These are phyloP conservation scores for Calonectria multiphialidica DNA, from an alignment of 2,329 filamentous ascomycete species.

Conservation along the genomic window DNA sequence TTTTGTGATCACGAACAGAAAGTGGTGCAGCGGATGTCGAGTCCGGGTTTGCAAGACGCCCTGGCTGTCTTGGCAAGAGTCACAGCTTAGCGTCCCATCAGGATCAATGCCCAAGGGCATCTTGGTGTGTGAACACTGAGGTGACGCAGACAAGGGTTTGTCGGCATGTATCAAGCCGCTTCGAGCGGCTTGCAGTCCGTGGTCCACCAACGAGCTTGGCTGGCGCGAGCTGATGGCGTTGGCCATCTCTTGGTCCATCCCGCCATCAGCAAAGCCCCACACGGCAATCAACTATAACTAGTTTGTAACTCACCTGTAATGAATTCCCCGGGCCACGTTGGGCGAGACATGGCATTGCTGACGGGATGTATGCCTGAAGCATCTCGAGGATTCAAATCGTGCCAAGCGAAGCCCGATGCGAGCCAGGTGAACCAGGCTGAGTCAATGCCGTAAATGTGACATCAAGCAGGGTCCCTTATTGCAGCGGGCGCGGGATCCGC, in stretches of 20 bases:
- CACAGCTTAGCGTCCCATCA: slow-evolving; percentile 7
- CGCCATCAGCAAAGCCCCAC: slow-evolving; percentile 21
- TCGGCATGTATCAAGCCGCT: slow-evolving; percentile 34
- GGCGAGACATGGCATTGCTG: slow-evolving; percentile 12
- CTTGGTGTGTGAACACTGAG: slow-evolving; percentile 39
- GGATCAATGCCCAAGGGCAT: slow-evolving; percentile 2
- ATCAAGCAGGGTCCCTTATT: background rate
- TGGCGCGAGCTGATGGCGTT: slow-evolving; percentile 30
- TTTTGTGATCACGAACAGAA: background rate
- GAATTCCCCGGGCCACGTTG: background rate
- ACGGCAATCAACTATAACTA: slow-evolving; percentile 27
- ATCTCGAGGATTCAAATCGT: background rate
- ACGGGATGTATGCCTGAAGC: background rate
- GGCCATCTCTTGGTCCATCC: slow-evolving; percentile 27
- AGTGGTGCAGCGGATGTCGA: background rate
- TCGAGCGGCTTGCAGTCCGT: slow-evolving; percentile 39
- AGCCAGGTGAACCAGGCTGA: background rate
- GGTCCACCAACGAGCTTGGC: slow-evolving; percentile 32
- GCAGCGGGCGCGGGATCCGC: slow-evolving; percentile 1
- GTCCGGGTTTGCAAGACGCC: background rate
- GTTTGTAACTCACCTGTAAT: background rate
- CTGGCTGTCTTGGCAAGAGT: background rate
- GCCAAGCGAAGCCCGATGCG: background rate
- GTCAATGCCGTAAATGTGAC: background rate
- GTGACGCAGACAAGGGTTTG: slow-evolving; percentile 37